Base-by-base conservation (phyloP, 306 rosid genomes). In the Prinsepia uniflora region DNA sequence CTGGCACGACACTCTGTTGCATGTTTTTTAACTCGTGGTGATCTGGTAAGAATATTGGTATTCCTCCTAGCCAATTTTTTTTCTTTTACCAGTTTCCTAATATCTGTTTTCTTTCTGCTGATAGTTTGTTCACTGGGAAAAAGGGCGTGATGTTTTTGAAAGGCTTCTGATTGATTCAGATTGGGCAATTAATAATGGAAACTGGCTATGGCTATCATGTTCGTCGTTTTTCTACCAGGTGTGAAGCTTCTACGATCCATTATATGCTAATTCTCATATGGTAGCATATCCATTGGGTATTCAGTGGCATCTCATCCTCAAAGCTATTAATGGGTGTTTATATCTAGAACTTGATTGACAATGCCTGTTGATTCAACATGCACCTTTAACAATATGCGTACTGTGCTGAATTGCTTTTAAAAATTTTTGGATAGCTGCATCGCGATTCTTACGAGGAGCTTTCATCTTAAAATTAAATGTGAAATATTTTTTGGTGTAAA, bases 131-230 rank as follows among this genome's bases (percentile, higher is more conserved):
- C 98, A 90, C 53, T 90, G 98, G 97, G 97, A 90, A 78, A 90
- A 88, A 81, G 98, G 98, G 53, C 97, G 97, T 18, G 91, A 93
- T 54, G 90, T 93, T 52, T 93, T 93, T 60, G 98, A 83, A 80
- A 87, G 98, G 84, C 98, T 93, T 78, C 86, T 93, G 75, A 87
- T 93, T 67, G 98, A 90, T 86, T 88, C 98, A 57, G 98, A 93
- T 71, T 93, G 97, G 98, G 91, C 97, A 48, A 87, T 93, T 75
- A 93, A 88, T 83, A 90, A 88, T 75, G 98, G 94, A 50, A 93
- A 93, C 82, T 93, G 98, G 98, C 73, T 88, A 75, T 93, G 98
- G 98, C 93, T 93, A 62, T 93, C 96, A 2, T 93, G 98, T 75
- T 93, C 98, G 18, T 87, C 97, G 20, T 87, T 93, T 77, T 93